Base-by-base conservation (phyloP, 2,329 filamentous ascomycete species). In the Colletotrichum higginsianum region DNA sequence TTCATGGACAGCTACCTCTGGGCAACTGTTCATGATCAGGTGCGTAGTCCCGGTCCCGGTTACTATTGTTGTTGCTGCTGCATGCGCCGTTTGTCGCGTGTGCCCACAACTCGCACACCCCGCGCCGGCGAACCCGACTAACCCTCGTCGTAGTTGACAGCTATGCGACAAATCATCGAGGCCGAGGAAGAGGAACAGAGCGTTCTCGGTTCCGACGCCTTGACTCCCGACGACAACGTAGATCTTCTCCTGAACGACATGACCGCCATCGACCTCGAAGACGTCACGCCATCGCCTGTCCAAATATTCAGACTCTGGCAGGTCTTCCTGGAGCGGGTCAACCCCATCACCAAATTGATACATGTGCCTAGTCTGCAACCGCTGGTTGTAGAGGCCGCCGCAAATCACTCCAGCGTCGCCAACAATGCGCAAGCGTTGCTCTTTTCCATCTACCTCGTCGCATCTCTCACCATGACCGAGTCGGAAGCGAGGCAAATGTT, bases 251-350 rank as follows among this genome's bases (percentile, higher is more conserved):
- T 90, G 61, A 82, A 82, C 42, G 84, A 85, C 63, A 77, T 82
- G 40, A 79, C 81, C 1, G 78, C 80, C 7, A 77, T 79, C 30
- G 84, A 79, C 55, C 75, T 83, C 16, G 84, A 87, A 63, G 84
- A 86, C 16, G 81, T 93, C 77, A 91, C 92, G 75, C 93, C 93
- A 0, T 84, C 89, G 5, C 87, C 90, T 0, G 86, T 89, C 15
- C 89, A 93, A 44, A 88, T 93, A 35, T 91, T 93, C 76, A 86
- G 87, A 61, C 85, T 96, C 6, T 96, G 93, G 93, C 91, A 94
- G 78, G 84, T 90, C 11, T 95, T 92, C 74, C 82, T 94, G 7
- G 90, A 94, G 60, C 91, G 93, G 72, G 90, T 95, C 66, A 93
- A 95, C 76, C 93, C 93, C 0, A 79, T 94, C 56, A 89, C 90